These are phyloP conservation scores for Protomyces lactucae-debilis DNA, from an alignment of 1,139 yeast species.

Conservation along the genomic window DNA sequence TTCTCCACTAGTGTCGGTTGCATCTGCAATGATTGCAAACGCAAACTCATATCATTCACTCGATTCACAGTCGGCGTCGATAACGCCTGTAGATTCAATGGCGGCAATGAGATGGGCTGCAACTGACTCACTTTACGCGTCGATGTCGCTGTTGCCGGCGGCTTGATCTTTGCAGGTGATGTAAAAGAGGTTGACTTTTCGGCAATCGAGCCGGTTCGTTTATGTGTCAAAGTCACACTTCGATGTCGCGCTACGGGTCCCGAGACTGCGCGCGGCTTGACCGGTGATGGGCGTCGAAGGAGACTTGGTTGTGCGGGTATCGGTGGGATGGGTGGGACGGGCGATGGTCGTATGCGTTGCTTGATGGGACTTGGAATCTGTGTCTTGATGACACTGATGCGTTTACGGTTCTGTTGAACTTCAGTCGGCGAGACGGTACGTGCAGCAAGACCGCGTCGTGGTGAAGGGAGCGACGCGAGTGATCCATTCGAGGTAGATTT, in stretches of 20 bases:
- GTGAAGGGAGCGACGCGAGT: constrained; percentile 7
- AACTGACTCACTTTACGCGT: background rate
- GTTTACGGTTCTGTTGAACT: constrained; percentile 3
- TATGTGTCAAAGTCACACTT: constrained; percentile 2
- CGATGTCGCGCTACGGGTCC: constrained; percentile 18
- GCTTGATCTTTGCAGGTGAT: constrained; percentile 8
- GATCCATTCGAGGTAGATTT: constrained; percentile 14
- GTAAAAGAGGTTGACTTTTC: constrained; percentile 16
- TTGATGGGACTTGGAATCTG: constrained; percentile 15
- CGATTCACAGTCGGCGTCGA: constrained; percentile 15
- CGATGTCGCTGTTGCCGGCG: background rate
- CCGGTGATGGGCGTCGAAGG: constrained; percentile 3
- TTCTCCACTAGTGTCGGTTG: background rate
- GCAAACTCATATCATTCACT: constrained; percentile 10
- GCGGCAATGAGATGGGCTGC: constrained; percentile 16
- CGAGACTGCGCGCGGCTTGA: constrained; percentile 14
- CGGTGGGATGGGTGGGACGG: constrained; percentile 20
- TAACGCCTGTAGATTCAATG: constrained; percentile 5
- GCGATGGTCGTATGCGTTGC: constrained; percentile 8
- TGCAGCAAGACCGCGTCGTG: constrained; percentile 20
- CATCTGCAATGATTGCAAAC: background rate
- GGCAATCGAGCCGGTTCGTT: background rate
- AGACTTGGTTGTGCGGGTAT: background rate
- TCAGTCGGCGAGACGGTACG: constrained; percentile 21
- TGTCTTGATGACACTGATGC: background rate